Evolutionary conservation across 2,329 filamentous ascomycete species (phyloP), one percentile per base, ranked within the genome.

Genomic region (Sordariomycetes sp.): DNA sequence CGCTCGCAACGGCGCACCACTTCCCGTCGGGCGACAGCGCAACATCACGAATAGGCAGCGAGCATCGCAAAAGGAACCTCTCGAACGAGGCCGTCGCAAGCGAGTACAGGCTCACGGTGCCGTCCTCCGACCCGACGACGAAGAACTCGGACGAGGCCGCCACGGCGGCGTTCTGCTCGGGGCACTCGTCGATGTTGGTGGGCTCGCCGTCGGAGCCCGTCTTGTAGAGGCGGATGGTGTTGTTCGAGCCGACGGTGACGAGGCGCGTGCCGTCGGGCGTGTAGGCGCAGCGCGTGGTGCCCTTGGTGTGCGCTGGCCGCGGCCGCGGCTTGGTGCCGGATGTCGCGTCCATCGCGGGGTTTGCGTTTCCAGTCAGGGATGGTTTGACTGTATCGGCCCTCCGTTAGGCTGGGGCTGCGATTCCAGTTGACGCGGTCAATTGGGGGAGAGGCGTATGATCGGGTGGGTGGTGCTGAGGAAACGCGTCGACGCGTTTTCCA

Each of bases 1-100:
- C 95, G 76, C 91, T 96, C n/a, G 91, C 90, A 28, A 97, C 90
- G 34, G 94, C 94, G 62, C 86, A 89, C 91, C 90, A 97, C 64
- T 88, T 81, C 0, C 82, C 80, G 67, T 97, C 88, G 1, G 83
- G 80, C 2, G 90, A 91, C 15, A 99, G 75, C 3, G 89, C 85
- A 56, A 99, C 76, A 68, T 96, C 90, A 65, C 94, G 82, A 35
- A 96, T 82, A 0, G 94, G 89, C 2, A 96, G 75, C n/a, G 90
- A 85, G 59, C 86, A 89, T 62, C 94, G 85, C 28, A 90, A 80
- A 55, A 99, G 80, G 62, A 95, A 87, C 59, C 86, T 85, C 61
- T 95, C 89, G 71, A 95, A 89, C 32, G 76, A 70, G 2, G 57
- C 53, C 2, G 81, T 82, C 58, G 81, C 77, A 54, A 96, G 78